Conservation (phyloP, 345 rosid species). For the Pistacia integerrima region DNA sequence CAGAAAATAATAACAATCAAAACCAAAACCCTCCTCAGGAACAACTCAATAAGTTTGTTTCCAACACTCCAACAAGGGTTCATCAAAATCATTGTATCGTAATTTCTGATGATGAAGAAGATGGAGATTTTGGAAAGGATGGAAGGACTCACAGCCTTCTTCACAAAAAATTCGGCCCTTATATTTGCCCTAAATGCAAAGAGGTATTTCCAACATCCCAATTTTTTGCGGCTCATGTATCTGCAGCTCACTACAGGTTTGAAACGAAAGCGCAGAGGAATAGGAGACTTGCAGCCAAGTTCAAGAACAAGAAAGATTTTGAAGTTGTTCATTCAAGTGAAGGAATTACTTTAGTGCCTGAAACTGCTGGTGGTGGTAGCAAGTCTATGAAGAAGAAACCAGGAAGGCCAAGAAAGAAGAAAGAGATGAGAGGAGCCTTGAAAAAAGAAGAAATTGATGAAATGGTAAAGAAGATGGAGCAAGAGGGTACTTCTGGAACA, state of each 20-base stretch:
- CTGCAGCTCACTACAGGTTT: background rate
- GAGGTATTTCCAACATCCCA: background rate
- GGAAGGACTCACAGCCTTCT: background rate
- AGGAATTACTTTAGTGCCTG: background rate
- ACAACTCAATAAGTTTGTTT: background rate
- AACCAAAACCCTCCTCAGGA: background rate
- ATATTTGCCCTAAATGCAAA: slow-evolving; percentile 10
- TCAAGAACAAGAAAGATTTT: background rate
- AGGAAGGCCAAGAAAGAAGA: background rate
- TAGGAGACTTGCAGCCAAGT: background rate
- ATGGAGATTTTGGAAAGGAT: background rate
- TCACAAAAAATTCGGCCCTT: background rate
- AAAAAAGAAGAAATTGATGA: background rate
- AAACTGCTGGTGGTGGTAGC: too few species aligned
- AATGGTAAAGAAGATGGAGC: background rate
- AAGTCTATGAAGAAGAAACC: too few species aligned
- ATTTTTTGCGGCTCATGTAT: slow-evolving; percentile 4
- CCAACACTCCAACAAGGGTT: background rate
- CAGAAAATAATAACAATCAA: background rate
- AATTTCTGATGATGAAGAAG: background rate
- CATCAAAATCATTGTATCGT: background rate
- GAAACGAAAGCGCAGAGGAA: background rate
- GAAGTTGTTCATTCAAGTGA: background rate
- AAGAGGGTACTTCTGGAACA: background rate
- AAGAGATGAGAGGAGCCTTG: background rate